Evolutionary conservation across 257 asterid species (phyloP).

Genomic region (Anisodus tanguticus): DNA sequence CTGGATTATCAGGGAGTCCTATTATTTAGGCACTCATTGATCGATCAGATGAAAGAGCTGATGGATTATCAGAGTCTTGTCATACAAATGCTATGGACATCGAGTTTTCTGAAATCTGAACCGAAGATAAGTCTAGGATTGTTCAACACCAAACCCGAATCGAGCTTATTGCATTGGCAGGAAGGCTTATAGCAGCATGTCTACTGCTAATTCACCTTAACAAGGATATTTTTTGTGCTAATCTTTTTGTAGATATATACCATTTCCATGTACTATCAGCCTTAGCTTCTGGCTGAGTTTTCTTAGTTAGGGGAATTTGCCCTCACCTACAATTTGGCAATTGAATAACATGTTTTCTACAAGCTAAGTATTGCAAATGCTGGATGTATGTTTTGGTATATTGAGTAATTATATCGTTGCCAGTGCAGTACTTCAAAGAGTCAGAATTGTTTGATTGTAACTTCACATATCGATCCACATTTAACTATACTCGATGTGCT

Average conservation of each 20-base stretch:
- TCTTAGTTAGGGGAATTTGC: neutral
- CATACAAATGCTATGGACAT: slow-evolving; percentile 36
- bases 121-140: slow-evolving; percentile 38
- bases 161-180: slow-evolving; percentile 68
- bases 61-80: slow-evolving; percentile 35
- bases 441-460: no score
- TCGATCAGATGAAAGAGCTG: slow-evolving; percentile 63
- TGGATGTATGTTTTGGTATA: no score
- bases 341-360: no score
- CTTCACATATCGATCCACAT: no score
- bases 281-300: neutral
- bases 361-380: no score
- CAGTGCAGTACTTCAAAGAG: no score
- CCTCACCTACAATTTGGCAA: no score
- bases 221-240: neutral
- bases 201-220: slow-evolving; percentile 61
- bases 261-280: neutral
- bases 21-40: slow-evolving; percentile 69
- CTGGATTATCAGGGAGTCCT: slow-evolving; percentile 48
- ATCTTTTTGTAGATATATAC: neutral
- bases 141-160: slow-evolving; percentile 31
- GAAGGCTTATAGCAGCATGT: slow-evolving; percentile 58
- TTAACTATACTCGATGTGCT: no score
- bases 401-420: no score
- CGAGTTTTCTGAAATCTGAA: slow-evolving; percentile 36